These are phyloP conservation scores for Globisporangium cederbergense DNA, from an alignment of 352 stramenopile genomes.

Conservation along the genomic window DNA sequence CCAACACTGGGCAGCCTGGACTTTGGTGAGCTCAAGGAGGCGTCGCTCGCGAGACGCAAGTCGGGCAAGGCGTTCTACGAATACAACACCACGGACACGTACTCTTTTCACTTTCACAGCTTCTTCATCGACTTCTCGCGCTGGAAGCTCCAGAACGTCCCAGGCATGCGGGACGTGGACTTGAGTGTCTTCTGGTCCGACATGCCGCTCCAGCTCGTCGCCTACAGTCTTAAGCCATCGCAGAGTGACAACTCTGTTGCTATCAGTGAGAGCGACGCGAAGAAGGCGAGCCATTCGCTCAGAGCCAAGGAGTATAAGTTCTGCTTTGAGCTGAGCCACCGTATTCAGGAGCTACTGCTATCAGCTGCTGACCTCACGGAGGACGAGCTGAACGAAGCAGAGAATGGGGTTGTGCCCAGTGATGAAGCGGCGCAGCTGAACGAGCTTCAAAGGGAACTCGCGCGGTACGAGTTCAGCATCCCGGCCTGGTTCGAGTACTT, in stretches of 20 bases:
- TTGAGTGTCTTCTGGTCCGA: conserved; percentile 52
- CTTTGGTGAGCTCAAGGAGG: conserved; percentile 50
- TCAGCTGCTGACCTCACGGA: background rate
- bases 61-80: conserved; percentile 31
- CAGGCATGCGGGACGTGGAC: conserved; percentile 40
- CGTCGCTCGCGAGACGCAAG: conserved; percentile 29
- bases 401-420: background rate
- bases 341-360: conserved; percentile 15
- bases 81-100: conserved; percentile 62
- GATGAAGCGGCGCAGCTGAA: conserved; percentile 17
- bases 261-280: conserved; percentile 18
- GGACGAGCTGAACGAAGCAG: background rate
- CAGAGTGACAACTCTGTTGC: background rate
- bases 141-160: conserved; percentile 54
- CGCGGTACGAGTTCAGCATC: conserved; percentile 31
- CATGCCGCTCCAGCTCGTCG: conserved; percentile 58
- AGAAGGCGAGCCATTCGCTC: conserved; percentile 29
- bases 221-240: conserved; percentile 40
- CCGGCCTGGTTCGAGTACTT: conserved; percentile 60
- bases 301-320: conserved; percentile 53
- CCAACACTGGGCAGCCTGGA: conserved; percentile 40
- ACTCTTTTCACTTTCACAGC: conserved; percentile 73
- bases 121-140: conserved; percentile 64
- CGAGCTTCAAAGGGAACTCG: conserved; percentile 27
- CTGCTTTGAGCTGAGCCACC: conserved; percentile 46